phyloP scores from a whole-genome alignment of 176 grass and related monocot species.

The Typha latifolia region DNA sequence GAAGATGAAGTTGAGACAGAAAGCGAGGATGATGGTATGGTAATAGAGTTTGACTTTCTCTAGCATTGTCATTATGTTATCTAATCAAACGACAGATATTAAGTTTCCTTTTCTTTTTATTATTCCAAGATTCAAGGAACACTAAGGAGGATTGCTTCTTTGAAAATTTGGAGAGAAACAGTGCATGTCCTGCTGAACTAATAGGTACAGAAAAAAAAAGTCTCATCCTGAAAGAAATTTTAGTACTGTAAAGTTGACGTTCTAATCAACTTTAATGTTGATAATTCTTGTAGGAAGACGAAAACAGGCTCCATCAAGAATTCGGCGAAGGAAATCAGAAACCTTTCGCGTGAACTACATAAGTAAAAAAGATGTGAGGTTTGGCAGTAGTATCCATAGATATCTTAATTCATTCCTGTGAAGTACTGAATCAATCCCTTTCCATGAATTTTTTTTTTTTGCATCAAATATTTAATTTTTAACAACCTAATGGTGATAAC shows the following conservation, averaged over 20 bases:
- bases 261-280: constrained; percentile 2
- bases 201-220: constrained; percentile 17
- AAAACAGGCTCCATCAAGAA: constrained; percentile 12
- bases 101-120: not conserved
- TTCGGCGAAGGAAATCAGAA: constrained; percentile 58
- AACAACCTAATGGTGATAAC: not conserved
- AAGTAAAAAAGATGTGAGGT: constrained; percentile 62
- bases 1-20: constrained; percentile 58
- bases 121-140: constrained; percentile 31
- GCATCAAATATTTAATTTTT: not conserved
- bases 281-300: constrained; percentile 13
- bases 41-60: not conserved
- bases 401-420: not conserved
- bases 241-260: constrained; percentile 3
- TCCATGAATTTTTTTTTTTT: not conserved
- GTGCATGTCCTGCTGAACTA: not conserved
- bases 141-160: constrained; percentile 17
- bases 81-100: not conserved
- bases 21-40: constrained; percentile 38
- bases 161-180: constrained; percentile 20
- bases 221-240: not conserved
- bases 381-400: constrained; percentile 10
- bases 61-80: not conserved
- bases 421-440: not conserved
- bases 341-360: constrained; percentile 51